phyloP scores from a whole-genome alignment of 495 filamentous ascomycete species.

The Aspergillus ostianus region DNA sequence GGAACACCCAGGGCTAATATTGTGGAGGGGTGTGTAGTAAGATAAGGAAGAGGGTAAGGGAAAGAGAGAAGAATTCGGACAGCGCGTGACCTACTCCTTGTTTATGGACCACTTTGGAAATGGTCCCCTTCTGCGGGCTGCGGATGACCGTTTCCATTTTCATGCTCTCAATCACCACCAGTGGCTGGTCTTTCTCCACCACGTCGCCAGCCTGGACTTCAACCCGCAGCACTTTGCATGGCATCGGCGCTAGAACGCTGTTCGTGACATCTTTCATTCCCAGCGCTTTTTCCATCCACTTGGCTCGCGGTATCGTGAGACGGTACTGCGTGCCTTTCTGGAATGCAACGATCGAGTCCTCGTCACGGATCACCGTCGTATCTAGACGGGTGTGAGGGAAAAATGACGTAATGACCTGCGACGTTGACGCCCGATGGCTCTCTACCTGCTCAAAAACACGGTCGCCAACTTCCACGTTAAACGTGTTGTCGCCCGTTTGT shows the following conservation, averaged over 20 bases:
- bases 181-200: slow-evolving; percentile 80
- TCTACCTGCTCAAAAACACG: slow-evolving; percentile 44
- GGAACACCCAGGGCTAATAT: neutral
- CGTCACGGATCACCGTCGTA: slow-evolving; percentile 70
- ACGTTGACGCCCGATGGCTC: slow-evolving; percentile 37
- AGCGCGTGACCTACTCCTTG: slow-evolving; percentile 68
- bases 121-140: slow-evolving; percentile 76
- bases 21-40: slow-evolving; percentile 1
- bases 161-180: slow-evolving; percentile 99
- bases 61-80: neutral
- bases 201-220: slow-evolving; percentile 75
- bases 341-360: slow-evolving; percentile 73
- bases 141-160: slow-evolving; percentile 99
- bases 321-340: slow-evolving; percentile 78
- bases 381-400: slow-evolving; percentile 80
- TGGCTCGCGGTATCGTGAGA: slow-evolving; percentile 62
- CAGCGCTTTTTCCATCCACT: slow-evolving; percentile 83
- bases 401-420: slow-evolving; percentile 49
- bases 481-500: slow-evolving; percentile 61
- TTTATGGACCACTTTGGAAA: slow-evolving; percentile 80
- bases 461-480: slow-evolving; percentile 62
- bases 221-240: slow-evolving; percentile 86
- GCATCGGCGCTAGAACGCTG: slow-evolving; percentile 89
- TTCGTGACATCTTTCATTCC: slow-evolving; percentile 78
- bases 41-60: neutral